Evolutionary conservation across 2,329 filamentous ascomycete species (phyloP).

Genomic region (Cercospora berteroae): DNA sequence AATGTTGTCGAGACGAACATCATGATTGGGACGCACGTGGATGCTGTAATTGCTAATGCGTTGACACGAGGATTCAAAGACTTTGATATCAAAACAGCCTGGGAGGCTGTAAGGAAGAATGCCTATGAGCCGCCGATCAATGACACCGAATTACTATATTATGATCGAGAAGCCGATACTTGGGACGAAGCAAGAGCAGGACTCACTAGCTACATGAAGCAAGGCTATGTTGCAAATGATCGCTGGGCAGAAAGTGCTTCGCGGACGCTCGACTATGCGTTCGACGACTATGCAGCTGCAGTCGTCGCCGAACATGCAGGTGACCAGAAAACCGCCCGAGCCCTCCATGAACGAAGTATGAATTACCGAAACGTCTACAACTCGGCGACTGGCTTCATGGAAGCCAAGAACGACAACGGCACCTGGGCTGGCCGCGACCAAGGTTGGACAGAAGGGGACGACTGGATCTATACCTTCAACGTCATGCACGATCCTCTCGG

Average conservation of each 20-base stretch:
- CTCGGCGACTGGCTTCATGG: conserved; percentile 47
- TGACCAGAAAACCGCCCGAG: conserved; percentile 34
- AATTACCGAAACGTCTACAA: conserved; percentile 49
- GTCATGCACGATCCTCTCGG: conserved; percentile 49
- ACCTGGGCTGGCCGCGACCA: conserved; percentile 46
- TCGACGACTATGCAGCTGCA: conserved; percentile 48
- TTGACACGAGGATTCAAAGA: conserved; percentile 44
- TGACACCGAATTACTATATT: conserved; percentile 48
- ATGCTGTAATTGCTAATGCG: conserved; percentile 51
- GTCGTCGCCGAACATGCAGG: conserved; percentile 43
- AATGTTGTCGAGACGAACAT: conserved; percentile 53
- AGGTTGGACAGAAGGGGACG: conserved; percentile 52
- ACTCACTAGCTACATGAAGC: conserved; percentile 45
- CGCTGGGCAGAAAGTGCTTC: conserved; percentile 50
- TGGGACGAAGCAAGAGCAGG: conserved; percentile 49
- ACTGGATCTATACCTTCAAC: conserved; percentile 53
- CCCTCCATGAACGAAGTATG: conserved; percentile 40
- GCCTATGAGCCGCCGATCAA: conserved; percentile 47
- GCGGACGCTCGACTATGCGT: conserved; percentile 50
- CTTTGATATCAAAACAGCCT: conserved; percentile 47
- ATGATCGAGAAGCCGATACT: conserved; percentile 48
- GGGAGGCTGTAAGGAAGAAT: conserved; percentile 47
- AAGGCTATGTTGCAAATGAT: conserved; percentile 51
- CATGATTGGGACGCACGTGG: conserved; percentile 52
- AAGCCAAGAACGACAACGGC: conserved; percentile 49